Conservation (phyloP, 2,329 filamentous ascomycete species). For the Talaromyces sp. region DNA sequence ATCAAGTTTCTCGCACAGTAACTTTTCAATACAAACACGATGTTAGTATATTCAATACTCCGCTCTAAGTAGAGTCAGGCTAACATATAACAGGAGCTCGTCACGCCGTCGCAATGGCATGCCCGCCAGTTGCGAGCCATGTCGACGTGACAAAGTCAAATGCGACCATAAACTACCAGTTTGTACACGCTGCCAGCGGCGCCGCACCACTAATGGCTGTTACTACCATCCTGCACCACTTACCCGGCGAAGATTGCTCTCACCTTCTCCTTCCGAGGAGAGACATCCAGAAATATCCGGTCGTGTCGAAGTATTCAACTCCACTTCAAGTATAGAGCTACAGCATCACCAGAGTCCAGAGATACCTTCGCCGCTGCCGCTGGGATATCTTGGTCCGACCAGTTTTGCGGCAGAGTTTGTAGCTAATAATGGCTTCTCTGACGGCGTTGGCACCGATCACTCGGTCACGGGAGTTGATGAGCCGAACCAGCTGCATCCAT, state of each 20-base stretch:
- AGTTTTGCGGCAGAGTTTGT: slow-evolving; percentile 31
- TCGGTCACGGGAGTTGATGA: background rate
- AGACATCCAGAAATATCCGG: background rate
- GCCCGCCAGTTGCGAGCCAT: slow-evolving; percentile 36
- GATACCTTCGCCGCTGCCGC: slow-evolving; percentile 20
- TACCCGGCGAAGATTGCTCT: background rate
- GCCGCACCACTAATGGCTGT: background rate
- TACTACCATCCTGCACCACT: slow-evolving; percentile 15
- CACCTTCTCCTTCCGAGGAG: background rate
- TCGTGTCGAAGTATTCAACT: background rate
- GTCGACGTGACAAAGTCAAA: slow-evolving; percentile 34
- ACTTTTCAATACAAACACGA: no score
- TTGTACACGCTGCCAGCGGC: slow-evolving; percentile 17
- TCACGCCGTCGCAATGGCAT: slow-evolving; percentile 31
- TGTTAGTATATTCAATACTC: no score
- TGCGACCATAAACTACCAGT: slow-evolving; percentile 34
- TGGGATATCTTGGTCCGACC: slow-evolving; percentile 34
- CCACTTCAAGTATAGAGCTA: background rate
- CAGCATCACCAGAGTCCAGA: background rate
- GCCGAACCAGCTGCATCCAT: background rate
- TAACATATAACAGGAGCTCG: background rate
- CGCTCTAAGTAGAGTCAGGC: no score
- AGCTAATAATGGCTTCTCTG: slow-evolving; percentile 23
- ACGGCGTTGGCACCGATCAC: slow-evolving; percentile 13
- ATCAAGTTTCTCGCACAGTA: no score